A percentile compares a stretch with the other conserved stretches of the same genome.
Conservation (phyloP, 2,329 filamentous ascomycete species). For the Dactylellina sp. region DNA sequence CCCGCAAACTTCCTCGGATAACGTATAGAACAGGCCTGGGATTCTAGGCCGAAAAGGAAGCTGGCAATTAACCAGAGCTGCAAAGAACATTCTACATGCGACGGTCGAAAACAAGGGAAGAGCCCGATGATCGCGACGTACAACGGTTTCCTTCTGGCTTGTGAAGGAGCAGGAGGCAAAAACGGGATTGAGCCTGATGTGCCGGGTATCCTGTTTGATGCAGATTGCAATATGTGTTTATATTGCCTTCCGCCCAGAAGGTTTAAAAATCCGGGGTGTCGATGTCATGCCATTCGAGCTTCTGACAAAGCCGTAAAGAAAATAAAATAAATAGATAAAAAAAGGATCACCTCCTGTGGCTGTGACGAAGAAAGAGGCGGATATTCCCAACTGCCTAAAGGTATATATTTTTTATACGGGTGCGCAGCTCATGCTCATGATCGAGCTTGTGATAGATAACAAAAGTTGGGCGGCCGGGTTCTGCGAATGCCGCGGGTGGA, state of each 20-base stretch:
- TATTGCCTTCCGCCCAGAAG: conserved; percentile 4
- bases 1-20: conserved; percentile 49
- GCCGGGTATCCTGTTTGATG: conserved; percentile 41
- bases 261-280: conserved; percentile 12
- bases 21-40: conserved; percentile 20
- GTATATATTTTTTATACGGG: conserved; percentile 13
- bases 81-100: conserved; percentile 39
- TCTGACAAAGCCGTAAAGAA: conserved; percentile 42
- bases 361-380: conserved; percentile 21
- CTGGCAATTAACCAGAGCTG: conserved; percentile 26
- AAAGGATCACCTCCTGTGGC: conserved; percentile 32
- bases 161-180: conserved; percentile 45
- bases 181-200: conserved; percentile 33
- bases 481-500: conserved; percentile 4
- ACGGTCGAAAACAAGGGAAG: conserved; percentile 36
- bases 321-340: no score
- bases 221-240: conserved; percentile 42
- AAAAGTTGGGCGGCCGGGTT: not conserved
- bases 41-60: conserved; percentile 51
- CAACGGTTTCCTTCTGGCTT: conserved; percentile 28
- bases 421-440: conserved; percentile 14
- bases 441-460: conserved; percentile 21
- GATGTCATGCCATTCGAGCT: conserved; percentile 35
- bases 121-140: conserved; percentile 30
- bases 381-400: conserved; percentile 22